These are phyloP conservation scores for Corrigiola litoralis DNA, from an alignment of 179 eudicot species.

Conservation along the genomic window DNA sequence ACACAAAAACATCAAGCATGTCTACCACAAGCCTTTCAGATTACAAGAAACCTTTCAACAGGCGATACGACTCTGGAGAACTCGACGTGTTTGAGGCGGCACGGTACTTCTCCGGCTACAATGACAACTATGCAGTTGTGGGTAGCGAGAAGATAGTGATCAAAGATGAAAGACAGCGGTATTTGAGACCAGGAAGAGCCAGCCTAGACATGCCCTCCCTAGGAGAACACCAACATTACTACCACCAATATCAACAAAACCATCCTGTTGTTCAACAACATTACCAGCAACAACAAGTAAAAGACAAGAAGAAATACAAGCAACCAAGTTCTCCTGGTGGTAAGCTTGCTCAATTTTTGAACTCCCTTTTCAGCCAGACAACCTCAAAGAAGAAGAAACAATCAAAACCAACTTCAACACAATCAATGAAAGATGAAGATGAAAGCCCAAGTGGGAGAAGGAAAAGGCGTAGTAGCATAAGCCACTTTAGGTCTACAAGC, in stretches of 20 bases:
- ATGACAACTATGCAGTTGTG: slow-evolving; percentile 22
- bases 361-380: slow-evolving; percentile 65
- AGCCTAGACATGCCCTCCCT: slow-evolving; percentile 62
- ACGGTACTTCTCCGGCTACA: slow-evolving; percentile 52
- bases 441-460: slow-evolving; percentile 49
- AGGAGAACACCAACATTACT: slow-evolving; percentile 22
- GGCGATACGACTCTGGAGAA: slow-evolving; percentile 56
- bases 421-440: slow-evolving; percentile 62
- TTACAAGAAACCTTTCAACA: slow-evolving; percentile 40
- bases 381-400: slow-evolving; percentile 56
- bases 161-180: slow-evolving; percentile 29
- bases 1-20: slow-evolving; percentile 20
- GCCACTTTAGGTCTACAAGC: slow-evolving; percentile 44
- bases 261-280: slow-evolving; percentile 4
- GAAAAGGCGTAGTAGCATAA: slow-evolving; percentile 63
- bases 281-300: slow-evolving; percentile 15
- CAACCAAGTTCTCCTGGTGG: slow-evolving; percentile 96
- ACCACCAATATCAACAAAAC: slow-evolving; percentile 9
- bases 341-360: slow-evolving; percentile 67
- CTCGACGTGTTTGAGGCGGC: slow-evolving; percentile 84
- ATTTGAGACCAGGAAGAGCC: slow-evolving; percentile 39
- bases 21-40: slow-evolving; percentile 20
- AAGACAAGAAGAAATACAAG: slow-evolving; percentile 51
- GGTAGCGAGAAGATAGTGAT: slow-evolving; percentile 11
- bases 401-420: slow-evolving; percentile 31